Percentiles rank a stretch among this genome's conserved stretches.
These are phyloP conservation scores for Aspergillus ustus DNA, from an alignment of 2,329 filamentous ascomycete species.

Conservation along the genomic window DNA sequence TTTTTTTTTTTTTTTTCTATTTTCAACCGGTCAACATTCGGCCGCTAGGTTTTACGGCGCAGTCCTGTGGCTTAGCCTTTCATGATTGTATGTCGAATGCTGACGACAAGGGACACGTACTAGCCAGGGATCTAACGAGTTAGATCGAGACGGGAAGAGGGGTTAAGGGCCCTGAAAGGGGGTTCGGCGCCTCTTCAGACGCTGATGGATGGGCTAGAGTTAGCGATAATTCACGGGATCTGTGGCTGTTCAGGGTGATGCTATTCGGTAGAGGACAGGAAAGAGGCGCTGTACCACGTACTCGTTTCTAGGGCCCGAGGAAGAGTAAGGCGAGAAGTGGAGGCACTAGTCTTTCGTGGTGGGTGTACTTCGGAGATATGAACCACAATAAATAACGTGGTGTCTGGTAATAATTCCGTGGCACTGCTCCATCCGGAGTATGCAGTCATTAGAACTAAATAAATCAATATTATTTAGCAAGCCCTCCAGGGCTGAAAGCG, in stretches of 20 bases:
- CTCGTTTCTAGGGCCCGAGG: conserved; percentile 15
- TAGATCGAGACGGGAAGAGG: conserved; percentile 18
- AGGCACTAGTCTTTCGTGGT: conserved; percentile 5
- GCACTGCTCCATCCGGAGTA: neutral
- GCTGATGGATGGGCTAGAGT: neutral
- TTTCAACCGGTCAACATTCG: neutral
- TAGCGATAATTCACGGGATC: conserved; percentile 1
- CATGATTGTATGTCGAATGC: conserved; percentile 14
- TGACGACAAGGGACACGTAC: conserved; percentile 29
- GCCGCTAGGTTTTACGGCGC: neutral
- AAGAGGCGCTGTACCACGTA: conserved; percentile 13
- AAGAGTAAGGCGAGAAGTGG: conserved; percentile 12
- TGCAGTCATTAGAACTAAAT: neutral
- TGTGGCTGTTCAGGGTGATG: conserved; percentile 17
- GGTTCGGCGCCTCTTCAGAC: conserved; percentile 11
- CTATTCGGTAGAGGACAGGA: conserved; percentile 9
- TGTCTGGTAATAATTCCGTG: neutral
- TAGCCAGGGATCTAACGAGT: conserved; percentile 23
- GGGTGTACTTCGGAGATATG: conserved; percentile 18
- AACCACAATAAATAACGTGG: neutral
- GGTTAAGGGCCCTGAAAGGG: conserved; percentile 21
- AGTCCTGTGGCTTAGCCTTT: neutral
- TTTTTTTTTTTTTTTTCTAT: neutral
- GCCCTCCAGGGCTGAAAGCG: neutral
- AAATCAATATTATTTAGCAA: neutral